phyloP scores from a whole-genome alignment of 345 rosid genomes.

The Turnera subulata region DNA sequence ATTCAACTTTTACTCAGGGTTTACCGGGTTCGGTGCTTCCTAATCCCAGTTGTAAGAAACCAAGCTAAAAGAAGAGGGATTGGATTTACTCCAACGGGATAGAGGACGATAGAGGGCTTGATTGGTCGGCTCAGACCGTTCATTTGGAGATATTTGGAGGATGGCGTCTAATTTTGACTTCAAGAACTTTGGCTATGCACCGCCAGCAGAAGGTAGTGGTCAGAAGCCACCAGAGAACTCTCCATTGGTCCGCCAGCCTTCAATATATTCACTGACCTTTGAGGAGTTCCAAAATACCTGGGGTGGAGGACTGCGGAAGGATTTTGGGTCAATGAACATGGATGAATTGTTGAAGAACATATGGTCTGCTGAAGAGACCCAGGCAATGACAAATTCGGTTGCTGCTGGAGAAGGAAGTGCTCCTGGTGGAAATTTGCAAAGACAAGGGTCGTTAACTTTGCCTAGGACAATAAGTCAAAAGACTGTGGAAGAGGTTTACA shows the following conservation, averaged over 20 bases:
- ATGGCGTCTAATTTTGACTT: constrained; percentile 47
- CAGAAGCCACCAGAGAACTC: constrained; percentile 14
- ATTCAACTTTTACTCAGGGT: constrained; percentile 8
- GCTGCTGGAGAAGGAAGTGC: constrained; percentile 10
- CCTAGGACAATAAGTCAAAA: constrained; percentile 35
- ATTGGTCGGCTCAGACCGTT: constrained; percentile 12
- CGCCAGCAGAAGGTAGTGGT: constrained; percentile 10
- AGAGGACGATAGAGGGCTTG: constrained; percentile 6
- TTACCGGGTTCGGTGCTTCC: constrained; percentile 14
- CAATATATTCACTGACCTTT: constrained; percentile 28
- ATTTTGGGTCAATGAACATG: constrained; percentile 34
- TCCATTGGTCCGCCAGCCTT: constrained; percentile 18
- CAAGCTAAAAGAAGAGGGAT: constrained; percentile 10
- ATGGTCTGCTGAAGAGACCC: constrained; percentile 31
- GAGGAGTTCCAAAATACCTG: constrained; percentile 31
- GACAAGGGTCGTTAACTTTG: constrained; percentile 35
- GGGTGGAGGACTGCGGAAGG: constrained; percentile 28
- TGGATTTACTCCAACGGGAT: constrained; percentile 13
- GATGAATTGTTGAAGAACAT: constrained; percentile 32
- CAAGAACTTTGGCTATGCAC: constrained; percentile 11
- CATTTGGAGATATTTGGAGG: constrained; percentile 16
- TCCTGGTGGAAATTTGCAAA: constrained; percentile 57
- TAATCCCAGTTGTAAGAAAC: constrained; percentile 19
- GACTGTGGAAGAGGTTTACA: constrained; percentile 35
- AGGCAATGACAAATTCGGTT: constrained; percentile 18